Base-by-base conservation (phyloP, 805 yeast genomes). In the Debaryomyces hansenii region DNA sequence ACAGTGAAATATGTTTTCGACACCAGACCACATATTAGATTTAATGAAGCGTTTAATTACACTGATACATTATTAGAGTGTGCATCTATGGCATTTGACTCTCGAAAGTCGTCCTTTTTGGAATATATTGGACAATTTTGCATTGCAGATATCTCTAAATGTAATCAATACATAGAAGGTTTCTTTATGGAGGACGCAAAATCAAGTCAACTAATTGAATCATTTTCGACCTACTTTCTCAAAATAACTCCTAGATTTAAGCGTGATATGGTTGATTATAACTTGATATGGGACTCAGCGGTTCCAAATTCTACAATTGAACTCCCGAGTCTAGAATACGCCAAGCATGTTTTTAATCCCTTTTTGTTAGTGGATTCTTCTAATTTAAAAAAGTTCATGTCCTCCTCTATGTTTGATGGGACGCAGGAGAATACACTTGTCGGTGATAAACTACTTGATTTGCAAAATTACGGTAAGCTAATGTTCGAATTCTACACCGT, bases 401-500 rank as follows among this genome's bases (percentile, higher is more conserved):
- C 16, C 14, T 31, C 14, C 8, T 12, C 24, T 12, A n/a, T 20
- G 6, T 35, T 35, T 20, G 20, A 35, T 20, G 24, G n/a, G 20
- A 7, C 38, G 7, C n/a, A 7, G n/a, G n/a, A 16, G 3, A 16
- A 7, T 3, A 12, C 6, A 35, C 20, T 35, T 12, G 5, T 35
- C n/a, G 38, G 16, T 5, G n/a, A 7, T 2, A 37, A 38, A 28
- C 20, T 46, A 20, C 21, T 35, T 27, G 46, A 39, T n/a, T 20
- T 46, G 18, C 36, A 31, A 20, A 31, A 40, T 10, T 46, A 42
- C 34, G 51, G 51, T 11, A 48, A 28, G 21, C 32, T 44, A 11
- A 14, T 47, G 3, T 45, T 44, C 24, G 51, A 48, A 20, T 48
- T 48, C 20, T 37, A 48, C 28, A 21, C 42, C 5, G 32, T 40